Conservation (phyloP, 176 grass and related monocot species). For the Zoysia pacifica region DNA sequence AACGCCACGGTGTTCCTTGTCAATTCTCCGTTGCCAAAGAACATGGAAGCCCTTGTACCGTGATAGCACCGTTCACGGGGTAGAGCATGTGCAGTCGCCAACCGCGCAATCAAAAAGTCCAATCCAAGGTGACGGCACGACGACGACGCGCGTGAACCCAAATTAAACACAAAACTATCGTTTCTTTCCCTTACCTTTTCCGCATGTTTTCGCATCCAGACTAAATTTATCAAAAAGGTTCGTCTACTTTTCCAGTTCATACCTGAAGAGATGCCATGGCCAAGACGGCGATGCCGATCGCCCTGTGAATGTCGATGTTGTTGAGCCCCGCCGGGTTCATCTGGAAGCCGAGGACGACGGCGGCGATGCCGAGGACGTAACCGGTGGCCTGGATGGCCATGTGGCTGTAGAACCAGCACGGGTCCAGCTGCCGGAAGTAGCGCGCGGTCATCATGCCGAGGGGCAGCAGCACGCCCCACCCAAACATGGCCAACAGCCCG, state of each 20-base stretch:
- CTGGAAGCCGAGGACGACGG: conserved; percentile 66
- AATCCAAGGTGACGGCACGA: conserved; percentile 3
- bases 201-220: background rate
- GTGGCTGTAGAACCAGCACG: conserved; percentile 81
- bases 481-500: conserved; percentile 62
- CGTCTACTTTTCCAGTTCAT: background rate
- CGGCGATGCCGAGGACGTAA: conserved; percentile 53
- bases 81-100: background rate
- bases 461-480: conserved; percentile 84
- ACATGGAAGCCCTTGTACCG: background rate
- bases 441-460: conserved; percentile 65
- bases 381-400: conserved; percentile 54
- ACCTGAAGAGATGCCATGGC: conserved; percentile 72
- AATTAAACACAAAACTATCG: conserved; percentile 3
- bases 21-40: background rate
- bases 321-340: conserved; percentile 45
- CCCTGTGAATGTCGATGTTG: conserved; percentile 64
- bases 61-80: background rate
- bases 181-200: background rate
- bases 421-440: conserved; percentile 72
- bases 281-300: conserved; percentile 66
- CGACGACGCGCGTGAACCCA: background rate
- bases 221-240: background rate
- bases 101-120: background rate
- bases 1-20: background rate